Evolutionary conservation across 1,284 basidiomycete genomes (phyloP).

Genomic region (Phellopilus nigrolimitatus): DNA sequence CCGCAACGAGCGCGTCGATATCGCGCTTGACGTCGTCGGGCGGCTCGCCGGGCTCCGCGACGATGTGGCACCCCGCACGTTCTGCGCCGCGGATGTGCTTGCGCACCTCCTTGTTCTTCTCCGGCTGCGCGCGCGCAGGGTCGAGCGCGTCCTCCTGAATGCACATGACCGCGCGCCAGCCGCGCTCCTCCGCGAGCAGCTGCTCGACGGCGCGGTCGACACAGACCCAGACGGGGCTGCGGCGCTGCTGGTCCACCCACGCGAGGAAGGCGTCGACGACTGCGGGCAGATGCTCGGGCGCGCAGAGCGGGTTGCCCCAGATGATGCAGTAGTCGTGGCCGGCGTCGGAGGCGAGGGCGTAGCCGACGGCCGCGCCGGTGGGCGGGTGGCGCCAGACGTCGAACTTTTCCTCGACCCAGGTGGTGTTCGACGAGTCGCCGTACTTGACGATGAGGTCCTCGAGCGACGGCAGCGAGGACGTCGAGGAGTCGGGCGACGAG

Average conservation of each 20-base stretch:
- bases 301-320: conserved; percentile 48
- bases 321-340: neutral
- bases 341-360: conserved; percentile 30
- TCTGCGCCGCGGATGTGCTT: conserved; percentile 46
- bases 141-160: conserved; percentile 50
- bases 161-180: conserved; percentile 48
- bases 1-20: conserved; percentile 40
- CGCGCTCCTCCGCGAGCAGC: conserved; percentile 40
- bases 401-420: conserved; percentile 53
- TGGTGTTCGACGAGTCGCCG: conserved; percentile 51
- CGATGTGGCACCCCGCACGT: conserved; percentile 43
- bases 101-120: conserved; percentile 37
- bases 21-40: conserved; percentile 35
- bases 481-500: too few relatives aligned
- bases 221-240: conserved; percentile 50
- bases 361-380: conserved; percentile 46
- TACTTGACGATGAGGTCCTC: conserved; percentile 46
- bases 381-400: conserved; percentile 43
- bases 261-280: conserved; percentile 40
- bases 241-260: conserved; percentile 31
- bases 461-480: neutral
- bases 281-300: conserved; percentile 35
- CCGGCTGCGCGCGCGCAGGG: conserved; percentile 36
- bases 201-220: conserved; percentile 41
- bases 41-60: conserved; percentile 34